Percentiles rank a stretch among this genome's conserved stretches.
Evolutionary conservation across 768 basidiomycete genomes (phyloP).

Genomic region (Cubamyces sp.): DNA sequence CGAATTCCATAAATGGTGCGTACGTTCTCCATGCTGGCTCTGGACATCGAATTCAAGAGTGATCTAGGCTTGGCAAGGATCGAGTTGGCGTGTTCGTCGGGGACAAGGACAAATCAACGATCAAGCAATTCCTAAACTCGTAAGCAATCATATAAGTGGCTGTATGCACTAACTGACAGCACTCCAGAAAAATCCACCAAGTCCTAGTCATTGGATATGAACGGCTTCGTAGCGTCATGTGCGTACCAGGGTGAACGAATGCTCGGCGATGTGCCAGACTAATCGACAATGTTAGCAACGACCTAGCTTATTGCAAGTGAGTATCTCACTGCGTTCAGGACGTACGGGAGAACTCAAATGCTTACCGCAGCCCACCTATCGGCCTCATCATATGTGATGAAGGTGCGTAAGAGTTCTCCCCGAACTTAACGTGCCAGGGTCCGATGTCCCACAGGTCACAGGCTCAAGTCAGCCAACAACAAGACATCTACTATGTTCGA

Average conservation of each 20-base stretch:
- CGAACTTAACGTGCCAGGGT: background rate
- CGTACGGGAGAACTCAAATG: background rate
- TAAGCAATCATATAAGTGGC: constrained; percentile 39
- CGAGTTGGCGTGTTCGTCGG: constrained; percentile 62
- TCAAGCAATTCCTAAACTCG: constrained; percentile 79
- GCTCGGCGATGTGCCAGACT: background rate
- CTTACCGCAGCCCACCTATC: constrained; percentile 72
- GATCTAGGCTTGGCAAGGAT: constrained; percentile 54
- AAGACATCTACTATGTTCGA: constrained; percentile 91
- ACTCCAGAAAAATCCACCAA: constrained; percentile 67
- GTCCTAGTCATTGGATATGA: constrained; percentile 97
- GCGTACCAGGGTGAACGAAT: constrained; percentile 32
- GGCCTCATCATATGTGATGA: constrained; percentile 96
- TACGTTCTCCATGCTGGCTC: background rate
- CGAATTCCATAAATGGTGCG: constrained; percentile 93
- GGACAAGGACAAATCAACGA: constrained; percentile 55
- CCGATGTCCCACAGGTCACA: constrained; percentile 60
- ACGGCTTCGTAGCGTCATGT: constrained; percentile 83
- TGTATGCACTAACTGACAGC: constrained; percentile 1
- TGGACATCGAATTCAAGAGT: constrained; percentile 38
- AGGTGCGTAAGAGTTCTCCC: constrained; percentile 47
- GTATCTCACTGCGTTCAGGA: constrained; percentile 24
- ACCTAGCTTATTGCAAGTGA: constrained; percentile 68
- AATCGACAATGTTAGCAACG: constrained; percentile 42
- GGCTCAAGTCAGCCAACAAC: constrained; percentile 88